Conservation (phyloP, 352 stramenopile genomes). For the Plasmopara viticola region DNA sequence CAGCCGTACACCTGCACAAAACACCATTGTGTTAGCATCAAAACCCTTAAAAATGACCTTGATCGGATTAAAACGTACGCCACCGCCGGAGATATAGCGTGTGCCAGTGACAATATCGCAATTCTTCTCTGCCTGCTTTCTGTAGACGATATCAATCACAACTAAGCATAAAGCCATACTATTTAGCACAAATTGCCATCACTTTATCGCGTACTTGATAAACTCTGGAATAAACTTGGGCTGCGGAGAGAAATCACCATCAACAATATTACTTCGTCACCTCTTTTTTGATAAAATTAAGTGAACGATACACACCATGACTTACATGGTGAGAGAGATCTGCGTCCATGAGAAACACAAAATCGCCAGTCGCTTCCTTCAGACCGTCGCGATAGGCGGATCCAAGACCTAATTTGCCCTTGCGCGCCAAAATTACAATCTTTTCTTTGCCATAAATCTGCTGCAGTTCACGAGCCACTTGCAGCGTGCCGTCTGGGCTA, state of each 20-base stretch:
- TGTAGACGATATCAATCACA: conserved; percentile 20
- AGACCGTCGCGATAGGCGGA: conserved; percentile 96
- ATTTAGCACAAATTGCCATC: neutral
- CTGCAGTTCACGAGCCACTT: conserved; percentile 90
- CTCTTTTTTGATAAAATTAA: neutral
- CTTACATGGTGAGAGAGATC: conserved; percentile 96
- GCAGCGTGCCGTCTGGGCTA: conserved; percentile 93
- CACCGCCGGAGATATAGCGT: conserved; percentile 89
- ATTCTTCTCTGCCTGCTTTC: conserved; percentile 63
- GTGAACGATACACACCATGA: neutral
- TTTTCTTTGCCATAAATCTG: conserved; percentile 87
- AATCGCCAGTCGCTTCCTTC: conserved; percentile 87
- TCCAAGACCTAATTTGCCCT: conserved; percentile 94
- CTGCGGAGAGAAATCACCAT: conserved; percentile 21
- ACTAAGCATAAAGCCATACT: conserved; percentile 6
- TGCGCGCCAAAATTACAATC: conserved; percentile 91
- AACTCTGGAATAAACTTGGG: conserved; percentile 96
- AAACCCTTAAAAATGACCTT: neutral
- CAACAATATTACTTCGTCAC: conserved; percentile 1
- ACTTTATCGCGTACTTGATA: conserved; percentile 45
- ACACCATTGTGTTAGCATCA: conserved; percentile 1
- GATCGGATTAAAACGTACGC: conserved; percentile 51
- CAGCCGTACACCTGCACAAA: conserved; percentile 88
- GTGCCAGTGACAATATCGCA: conserved; percentile 96
- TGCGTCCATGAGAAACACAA: conserved; percentile 98